Evolutionary conservation across 129 eudicot species (phyloP).

Genomic region (Ambrosia artemisiifolia): DNA sequence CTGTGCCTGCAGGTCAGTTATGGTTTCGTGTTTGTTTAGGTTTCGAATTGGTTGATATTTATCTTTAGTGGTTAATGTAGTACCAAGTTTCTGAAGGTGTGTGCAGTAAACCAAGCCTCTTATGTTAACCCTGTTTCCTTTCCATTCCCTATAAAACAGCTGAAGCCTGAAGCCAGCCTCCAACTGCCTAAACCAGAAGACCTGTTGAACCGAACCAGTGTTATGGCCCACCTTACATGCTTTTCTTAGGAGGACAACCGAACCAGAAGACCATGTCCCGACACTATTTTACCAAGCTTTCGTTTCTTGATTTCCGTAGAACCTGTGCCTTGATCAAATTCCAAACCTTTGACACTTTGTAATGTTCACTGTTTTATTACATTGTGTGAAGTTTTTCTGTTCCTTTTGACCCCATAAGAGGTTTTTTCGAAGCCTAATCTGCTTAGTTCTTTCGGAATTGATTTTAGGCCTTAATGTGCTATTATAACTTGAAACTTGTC

Average conservation of each 20-base stretch:
- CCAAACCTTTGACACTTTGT: constrained; percentile 34
- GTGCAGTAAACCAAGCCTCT: constrained; percentile 44
- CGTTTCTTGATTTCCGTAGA: constrained; percentile 49
- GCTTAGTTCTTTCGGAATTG: background rate
- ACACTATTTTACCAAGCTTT: constrained; percentile 55
- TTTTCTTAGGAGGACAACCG: constrained; percentile 41
- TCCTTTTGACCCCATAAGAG: constrained; percentile 4
- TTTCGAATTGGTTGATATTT: constrained; percentile 3
- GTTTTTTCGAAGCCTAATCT: background rate
- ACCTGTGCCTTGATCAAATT: constrained; percentile 54
- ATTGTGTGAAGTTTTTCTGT: constrained; percentile 2
- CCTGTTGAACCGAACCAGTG: constrained; percentile 82
- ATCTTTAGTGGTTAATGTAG: constrained; percentile 13
- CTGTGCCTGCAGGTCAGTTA: constrained; percentile 35
- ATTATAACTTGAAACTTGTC: background rate
- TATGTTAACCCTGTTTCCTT: constrained; percentile 67
- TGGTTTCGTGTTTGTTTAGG: constrained; percentile 7
- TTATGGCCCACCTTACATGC: constrained; percentile 54
- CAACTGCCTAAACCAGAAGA: constrained; percentile 88
- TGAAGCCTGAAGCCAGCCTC: constrained; percentile 74
- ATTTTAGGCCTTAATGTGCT: background rate
- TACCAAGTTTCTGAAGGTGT: constrained; percentile 24
- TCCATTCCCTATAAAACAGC: constrained; percentile 71
- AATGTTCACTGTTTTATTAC: constrained; percentile 21
- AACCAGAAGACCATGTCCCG: constrained; percentile 49